phyloP scores from a whole-genome alignment of 2,329 filamentous ascomycete species.

The Lachnellula arida region DNA sequence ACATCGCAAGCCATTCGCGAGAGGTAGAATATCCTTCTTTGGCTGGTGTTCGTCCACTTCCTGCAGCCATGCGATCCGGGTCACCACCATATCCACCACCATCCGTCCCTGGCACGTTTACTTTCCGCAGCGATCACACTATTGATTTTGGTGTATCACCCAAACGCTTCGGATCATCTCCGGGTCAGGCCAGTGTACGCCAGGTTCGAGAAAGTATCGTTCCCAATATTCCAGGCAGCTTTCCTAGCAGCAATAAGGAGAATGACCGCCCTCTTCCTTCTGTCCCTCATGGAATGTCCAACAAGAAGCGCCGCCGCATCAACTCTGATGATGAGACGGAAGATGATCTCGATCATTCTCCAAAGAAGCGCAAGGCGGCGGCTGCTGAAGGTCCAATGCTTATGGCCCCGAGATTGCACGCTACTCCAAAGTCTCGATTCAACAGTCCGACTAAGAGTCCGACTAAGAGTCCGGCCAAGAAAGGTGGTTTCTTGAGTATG shows the following conservation, averaged over 20 bases:
- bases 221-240: slow-evolving; percentile 50
- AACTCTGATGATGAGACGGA: slow-evolving; percentile 53
- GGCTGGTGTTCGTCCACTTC: slow-evolving; percentile 23
- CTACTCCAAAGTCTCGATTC: slow-evolving; percentile 26
- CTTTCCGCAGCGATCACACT: slow-evolving; percentile 62
- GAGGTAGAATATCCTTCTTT: slow-evolving; percentile 29
- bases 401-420: slow-evolving; percentile 30
- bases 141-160: slow-evolving; percentile 50
- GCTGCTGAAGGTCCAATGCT: slow-evolving; percentile 27
- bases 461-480: too few relatives aligned
- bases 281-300: slow-evolving; percentile 57
- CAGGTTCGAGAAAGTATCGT: slow-evolving; percentile 51
- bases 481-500: slow-evolving; percentile 47
- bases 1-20: slow-evolving; percentile 5
- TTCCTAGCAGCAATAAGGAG: slow-evolving; percentile 53
- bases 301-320: slow-evolving; percentile 61
- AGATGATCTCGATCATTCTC: slow-evolving; percentile 44
- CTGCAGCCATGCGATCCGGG: slow-evolving; percentile 15
- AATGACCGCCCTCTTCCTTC: slow-evolving; percentile 41
- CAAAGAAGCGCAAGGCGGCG: slow-evolving; percentile 52
- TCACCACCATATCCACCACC: slow-evolving; percentile 14
- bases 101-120: slow-evolving; percentile 54
- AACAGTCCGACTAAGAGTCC: slow-evolving; percentile 35
- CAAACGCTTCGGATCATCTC: slow-evolving; percentile 50
- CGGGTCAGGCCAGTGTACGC: slow-evolving; percentile 57